phyloP scores from a whole-genome alignment of 345 rosid genomes.

The Pugionium dolabratum region DNA sequence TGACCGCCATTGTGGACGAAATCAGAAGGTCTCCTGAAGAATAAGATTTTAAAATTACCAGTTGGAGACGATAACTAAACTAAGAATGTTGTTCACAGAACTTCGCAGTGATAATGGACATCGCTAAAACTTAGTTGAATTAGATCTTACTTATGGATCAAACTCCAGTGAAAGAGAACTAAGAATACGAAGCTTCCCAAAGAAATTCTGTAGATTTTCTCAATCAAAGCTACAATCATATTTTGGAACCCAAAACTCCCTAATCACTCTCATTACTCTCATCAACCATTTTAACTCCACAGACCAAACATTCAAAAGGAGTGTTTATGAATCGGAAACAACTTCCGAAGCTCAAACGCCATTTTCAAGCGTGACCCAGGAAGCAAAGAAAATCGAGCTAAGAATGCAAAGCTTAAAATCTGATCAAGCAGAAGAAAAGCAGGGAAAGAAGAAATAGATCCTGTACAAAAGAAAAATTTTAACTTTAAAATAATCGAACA shows the following conservation, averaged over 20 bases:
- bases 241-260: no score
- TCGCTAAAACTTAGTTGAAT: background rate
- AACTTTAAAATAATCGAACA: constrained; percentile 30
- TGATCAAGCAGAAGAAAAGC: constrained; percentile 36
- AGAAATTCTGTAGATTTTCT: background rate
- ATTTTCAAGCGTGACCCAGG: background rate
- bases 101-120: background rate
- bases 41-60: constrained; percentile 18
- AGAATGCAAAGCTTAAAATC: constrained; percentile 20
- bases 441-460: background rate
- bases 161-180: background rate
- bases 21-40: constrained; percentile 40
- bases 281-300: background rate
- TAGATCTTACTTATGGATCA: background rate
- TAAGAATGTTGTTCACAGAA: background rate
- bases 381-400: constrained; percentile 9
- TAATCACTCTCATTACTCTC: no score
- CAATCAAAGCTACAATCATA: no score
- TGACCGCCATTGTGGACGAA: constrained; percentile 58
- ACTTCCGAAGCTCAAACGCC: background rate
- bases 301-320: background rate
- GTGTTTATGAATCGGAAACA: background rate
- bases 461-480: no score
- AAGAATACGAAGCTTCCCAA: background rate
- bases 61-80: constrained; percentile 16